These are phyloP conservation scores for Monosporascus sp. DNA, from an alignment of 2,329 filamentous ascomycete species.

Conservation along the genomic window DNA sequence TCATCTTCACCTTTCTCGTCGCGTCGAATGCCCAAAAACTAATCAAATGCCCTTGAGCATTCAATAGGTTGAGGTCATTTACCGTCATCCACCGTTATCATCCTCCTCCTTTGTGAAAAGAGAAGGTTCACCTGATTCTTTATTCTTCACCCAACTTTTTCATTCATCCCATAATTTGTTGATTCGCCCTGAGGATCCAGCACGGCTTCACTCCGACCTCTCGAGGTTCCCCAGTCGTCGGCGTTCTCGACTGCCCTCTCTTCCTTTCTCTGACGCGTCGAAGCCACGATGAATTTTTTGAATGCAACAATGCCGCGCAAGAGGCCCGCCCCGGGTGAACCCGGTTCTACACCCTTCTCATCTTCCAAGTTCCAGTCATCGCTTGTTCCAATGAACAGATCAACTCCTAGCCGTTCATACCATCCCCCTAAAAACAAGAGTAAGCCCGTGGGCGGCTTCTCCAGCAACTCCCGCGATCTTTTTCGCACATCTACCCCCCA, in stretches of 20 bases:
- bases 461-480: conserved; percentile 21
- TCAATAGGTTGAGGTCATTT: background rate
- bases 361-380: conserved; percentile 28
- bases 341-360: conserved; percentile 25
- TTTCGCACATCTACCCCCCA: conserved; percentile 26
- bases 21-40: background rate
- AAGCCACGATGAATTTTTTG: conserved; percentile 20
- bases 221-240: background rate
- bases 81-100: background rate
- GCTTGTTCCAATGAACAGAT: conserved; percentile 24
- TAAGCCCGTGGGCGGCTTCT: conserved; percentile 12
- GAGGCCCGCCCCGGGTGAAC: conserved; percentile 25
- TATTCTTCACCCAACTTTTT: background rate
- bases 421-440: conserved; percentile 7
- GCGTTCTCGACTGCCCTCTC: background rate
- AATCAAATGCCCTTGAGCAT: background rate
- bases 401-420: conserved; percentile 18
- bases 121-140: no score
- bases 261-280: conserved; percentile 1
- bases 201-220: no score
- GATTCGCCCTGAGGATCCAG: no score
- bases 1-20: background rate
- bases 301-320: conserved; percentile 16
- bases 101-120: background rate
- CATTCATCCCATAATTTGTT: no score